Percentiles rank a stretch among this genome's conserved stretches.
These are phyloP conservation scores for Fusarium sp. DNA, from an alignment of 2,329 filamentous ascomycete genomes.

Conservation along the genomic window DNA sequence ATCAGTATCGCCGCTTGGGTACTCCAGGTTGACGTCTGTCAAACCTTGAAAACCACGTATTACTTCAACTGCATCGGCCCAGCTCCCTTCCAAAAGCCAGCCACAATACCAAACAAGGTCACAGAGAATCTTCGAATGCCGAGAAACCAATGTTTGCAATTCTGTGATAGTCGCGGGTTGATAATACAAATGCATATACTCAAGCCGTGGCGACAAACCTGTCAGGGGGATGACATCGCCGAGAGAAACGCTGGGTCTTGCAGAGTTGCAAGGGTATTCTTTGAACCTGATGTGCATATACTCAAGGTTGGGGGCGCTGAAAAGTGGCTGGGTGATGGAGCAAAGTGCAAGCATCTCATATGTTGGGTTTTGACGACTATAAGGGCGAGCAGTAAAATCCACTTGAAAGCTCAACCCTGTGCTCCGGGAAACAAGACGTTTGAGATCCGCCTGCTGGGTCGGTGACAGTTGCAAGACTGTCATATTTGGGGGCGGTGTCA, in stretches of 20 bases:
- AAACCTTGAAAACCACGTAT: slow-evolving; percentile 1
- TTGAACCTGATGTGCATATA: background rate
- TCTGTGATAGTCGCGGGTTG: background rate
- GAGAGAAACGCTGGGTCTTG: background rate
- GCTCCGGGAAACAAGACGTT: background rate
- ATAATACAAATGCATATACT: background rate
- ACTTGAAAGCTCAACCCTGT: background rate
- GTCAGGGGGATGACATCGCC: background rate
- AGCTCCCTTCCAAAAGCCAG: slow-evolving; percentile 3
- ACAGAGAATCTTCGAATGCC: background rate
- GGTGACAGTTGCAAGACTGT: background rate
- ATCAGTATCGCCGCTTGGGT: background rate
- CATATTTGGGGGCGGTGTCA: slow-evolving; percentile 1
- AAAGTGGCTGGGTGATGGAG: background rate
- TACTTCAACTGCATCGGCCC: background rate
- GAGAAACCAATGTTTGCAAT: background rate
- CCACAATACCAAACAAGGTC: background rate
- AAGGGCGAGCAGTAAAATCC: background rate
- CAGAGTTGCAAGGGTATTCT: background rate
- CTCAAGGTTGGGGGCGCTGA: slow-evolving; percentile 2
- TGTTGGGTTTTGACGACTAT: background rate
- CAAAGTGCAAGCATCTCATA: slow-evolving; percentile 6
- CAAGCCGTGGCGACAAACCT: background rate
- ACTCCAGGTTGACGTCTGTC: background rate
- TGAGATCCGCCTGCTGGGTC: background rate